These are phyloP conservation scores for Coemansia sp. DNA, from an alignment of 192 early-diverging fungal species.

Conservation along the genomic window DNA sequence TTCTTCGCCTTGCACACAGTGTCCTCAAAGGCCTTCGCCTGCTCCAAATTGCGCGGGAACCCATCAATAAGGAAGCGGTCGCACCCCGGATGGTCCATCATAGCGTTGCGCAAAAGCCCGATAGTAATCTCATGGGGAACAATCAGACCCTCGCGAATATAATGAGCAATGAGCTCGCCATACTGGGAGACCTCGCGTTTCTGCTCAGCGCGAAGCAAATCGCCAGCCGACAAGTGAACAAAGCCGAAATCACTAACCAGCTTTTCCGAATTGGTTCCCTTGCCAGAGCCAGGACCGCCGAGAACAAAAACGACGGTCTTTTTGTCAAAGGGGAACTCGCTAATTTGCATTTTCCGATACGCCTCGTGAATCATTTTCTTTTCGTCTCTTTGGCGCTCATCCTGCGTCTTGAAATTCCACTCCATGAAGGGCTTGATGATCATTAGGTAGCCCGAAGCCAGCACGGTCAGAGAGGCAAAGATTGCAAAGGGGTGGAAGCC, in stretches of 20 bases:
- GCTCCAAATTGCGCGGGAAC: slow-evolving; percentile 92
- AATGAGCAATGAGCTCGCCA: slow-evolving; percentile 88
- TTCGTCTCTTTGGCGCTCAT: slow-evolving; percentile 1
- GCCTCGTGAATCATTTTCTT: not conserved
- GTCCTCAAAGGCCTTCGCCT: slow-evolving; percentile 92
- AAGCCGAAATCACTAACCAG: slow-evolving; percentile 89
- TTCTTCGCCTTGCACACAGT: slow-evolving; percentile 69
- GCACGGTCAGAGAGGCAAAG: slow-evolving; percentile 17
- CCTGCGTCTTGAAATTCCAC: slow-evolving; percentile 21
- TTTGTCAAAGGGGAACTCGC: slow-evolving; percentile 48
- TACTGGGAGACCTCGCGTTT: slow-evolving; percentile 75
- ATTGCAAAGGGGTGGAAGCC: slow-evolving; percentile 34
- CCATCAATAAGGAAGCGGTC: slow-evolving; percentile 93
- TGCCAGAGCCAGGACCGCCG: slow-evolving; percentile 87
- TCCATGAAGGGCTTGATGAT: slow-evolving; percentile 39
- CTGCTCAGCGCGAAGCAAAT: slow-evolving; percentile 91
- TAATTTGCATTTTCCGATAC: slow-evolving; percentile 24
- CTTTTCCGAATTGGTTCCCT: slow-evolving; percentile 93
- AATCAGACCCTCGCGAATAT: slow-evolving; percentile 91
- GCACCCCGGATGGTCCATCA: slow-evolving; percentile 65
- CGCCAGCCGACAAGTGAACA: slow-evolving; percentile 95
- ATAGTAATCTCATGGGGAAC: slow-evolving; percentile 97
- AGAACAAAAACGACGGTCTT: slow-evolving; percentile 88
- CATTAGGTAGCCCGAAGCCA: slow-evolving; percentile 25
- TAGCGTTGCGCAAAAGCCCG: slow-evolving; percentile 83